Percentiles rank a stretch among this genome's conserved stretches.
Conservation (phyloP, 805 yeast species). For the Cyberlindnera maritima region DNA sequence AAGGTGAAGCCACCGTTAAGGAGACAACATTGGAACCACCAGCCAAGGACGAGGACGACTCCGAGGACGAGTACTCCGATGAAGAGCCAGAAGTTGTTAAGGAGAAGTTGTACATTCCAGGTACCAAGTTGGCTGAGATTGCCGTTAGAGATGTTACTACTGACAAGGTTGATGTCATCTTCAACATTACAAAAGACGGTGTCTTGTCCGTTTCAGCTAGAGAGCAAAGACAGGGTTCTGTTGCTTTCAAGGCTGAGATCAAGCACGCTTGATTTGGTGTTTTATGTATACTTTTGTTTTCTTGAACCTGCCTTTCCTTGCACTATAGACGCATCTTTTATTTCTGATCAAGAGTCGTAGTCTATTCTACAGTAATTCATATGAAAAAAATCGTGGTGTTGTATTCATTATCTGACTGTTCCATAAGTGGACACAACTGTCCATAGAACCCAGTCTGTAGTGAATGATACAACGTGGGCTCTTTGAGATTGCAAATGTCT, state of each 20-base stretch:
- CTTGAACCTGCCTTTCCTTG: neutral
- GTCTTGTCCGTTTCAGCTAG: slow-evolving; percentile 57
- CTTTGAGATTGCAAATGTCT: too few relatives aligned
- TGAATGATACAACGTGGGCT: neutral
- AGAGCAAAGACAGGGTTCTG: slow-evolving; percentile 58
- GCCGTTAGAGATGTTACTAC: slow-evolving; percentile 68
- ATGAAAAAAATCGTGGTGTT: too few relatives aligned
- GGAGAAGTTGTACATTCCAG: slow-evolving; percentile 71
- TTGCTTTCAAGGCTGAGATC: slow-evolving; percentile 54
- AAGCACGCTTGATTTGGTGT: slow-evolving; percentile 4
- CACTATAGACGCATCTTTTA: neutral
- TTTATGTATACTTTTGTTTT: neutral
- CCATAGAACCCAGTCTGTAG: too few relatives aligned
- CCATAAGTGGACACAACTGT: neutral
- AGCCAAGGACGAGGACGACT: slow-evolving; percentile 52
- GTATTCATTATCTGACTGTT: neutral
- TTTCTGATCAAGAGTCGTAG: neutral
- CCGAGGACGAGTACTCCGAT: slow-evolving; percentile 55
- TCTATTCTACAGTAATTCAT: neutral
- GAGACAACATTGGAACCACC: slow-evolving; percentile 73
- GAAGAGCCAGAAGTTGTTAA: slow-evolving; percentile 88
- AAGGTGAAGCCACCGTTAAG: slow-evolving; percentile 80
- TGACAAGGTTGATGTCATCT: slow-evolving; percentile 61
- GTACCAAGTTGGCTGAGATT: slow-evolving; percentile 73
- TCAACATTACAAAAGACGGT: slow-evolving; percentile 59